Conservation (phyloP, 768 basidiomycete genomes). For the Xanthoconium stramineum region DNA sequence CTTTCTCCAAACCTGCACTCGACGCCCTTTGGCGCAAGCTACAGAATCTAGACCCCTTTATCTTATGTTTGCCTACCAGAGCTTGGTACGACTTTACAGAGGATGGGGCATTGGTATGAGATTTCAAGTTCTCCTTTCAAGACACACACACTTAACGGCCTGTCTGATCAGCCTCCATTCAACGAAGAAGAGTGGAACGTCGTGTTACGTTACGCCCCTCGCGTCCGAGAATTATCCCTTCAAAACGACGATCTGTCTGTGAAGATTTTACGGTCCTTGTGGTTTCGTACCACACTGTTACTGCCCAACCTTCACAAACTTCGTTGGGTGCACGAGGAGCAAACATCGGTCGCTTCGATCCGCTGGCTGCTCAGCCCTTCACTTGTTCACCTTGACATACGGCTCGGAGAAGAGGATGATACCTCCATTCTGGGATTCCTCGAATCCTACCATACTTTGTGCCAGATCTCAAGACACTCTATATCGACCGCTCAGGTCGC, state of each 20-base stretch:
- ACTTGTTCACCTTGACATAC: not conserved
- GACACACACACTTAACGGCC: too few relatives aligned
- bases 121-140: not conserved
- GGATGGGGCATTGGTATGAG: not conserved
- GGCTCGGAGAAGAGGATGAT: not conserved
- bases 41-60: conserved; percentile 3
- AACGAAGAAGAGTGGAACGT: conserved; percentile 1
- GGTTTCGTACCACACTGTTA: not conserved
- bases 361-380: conserved; percentile 11
- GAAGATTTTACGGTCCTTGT: not conserved
- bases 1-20: conserved; percentile 14
- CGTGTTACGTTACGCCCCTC: conserved; percentile 6
- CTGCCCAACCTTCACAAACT: conserved; percentile 11
- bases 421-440: conserved; percentile 3
- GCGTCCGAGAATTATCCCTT: conserved; percentile 5
- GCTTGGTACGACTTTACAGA: not conserved
- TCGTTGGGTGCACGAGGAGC: not conserved
- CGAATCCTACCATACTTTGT: conserved; percentile 1
- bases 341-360: not conserved
- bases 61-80: conserved; percentile 1
- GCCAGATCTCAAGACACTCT: conserved; percentile 7
- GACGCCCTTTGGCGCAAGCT: conserved; percentile 14
- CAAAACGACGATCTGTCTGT: not conserved
- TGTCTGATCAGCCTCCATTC: not conserved
- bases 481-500: not conserved